A percentile compares a stretch with the other conserved stretches of the same genome.
Conservation (phyloP, 2,329 filamentous ascomycete genomes). For the Hysterium pulicare region DNA sequence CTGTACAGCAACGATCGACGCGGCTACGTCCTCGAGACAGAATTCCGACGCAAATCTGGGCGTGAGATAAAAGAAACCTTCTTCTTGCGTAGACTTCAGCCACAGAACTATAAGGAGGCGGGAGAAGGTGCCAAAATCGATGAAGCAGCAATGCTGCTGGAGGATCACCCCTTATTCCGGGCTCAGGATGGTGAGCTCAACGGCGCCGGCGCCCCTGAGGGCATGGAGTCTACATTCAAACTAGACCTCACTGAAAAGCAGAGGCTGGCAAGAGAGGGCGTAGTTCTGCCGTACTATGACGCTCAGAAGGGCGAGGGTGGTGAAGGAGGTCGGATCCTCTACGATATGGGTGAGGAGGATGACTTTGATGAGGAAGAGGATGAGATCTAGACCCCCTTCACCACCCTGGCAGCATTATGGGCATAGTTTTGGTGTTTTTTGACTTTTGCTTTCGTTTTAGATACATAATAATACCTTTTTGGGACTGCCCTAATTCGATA, state of each 20-base stretch:
- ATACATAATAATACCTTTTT: too few relatives aligned
- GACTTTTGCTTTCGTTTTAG: too few relatives aligned
- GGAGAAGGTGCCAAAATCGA: slow-evolving; percentile 16
- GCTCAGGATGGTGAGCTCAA: slow-evolving; percentile 27
- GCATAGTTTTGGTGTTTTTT: too few relatives aligned
- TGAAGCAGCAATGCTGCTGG: slow-evolving; percentile 60
- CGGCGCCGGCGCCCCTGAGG: slow-evolving; percentile 50
- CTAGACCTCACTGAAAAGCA: slow-evolving; percentile 89
- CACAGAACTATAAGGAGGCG: slow-evolving; percentile 17
- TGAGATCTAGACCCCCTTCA: too few relatives aligned
- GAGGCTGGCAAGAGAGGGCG: slow-evolving; percentile 76
- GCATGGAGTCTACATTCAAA: slow-evolving; percentile 72
- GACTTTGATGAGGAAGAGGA: slow-evolving; percentile 97
- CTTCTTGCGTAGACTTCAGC: slow-evolving; percentile 40
- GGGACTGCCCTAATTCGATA: too few relatives aligned
- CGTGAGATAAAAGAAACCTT: slow-evolving; percentile 70
- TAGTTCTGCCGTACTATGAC: slow-evolving; percentile 94
- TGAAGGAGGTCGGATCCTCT: slow-evolving; percentile 88
- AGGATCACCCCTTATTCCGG: slow-evolving; percentile 72
- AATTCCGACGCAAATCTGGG: slow-evolving; percentile 80
- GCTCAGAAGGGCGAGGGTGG: slow-evolving; percentile 77
- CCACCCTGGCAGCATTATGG: too few relatives aligned
- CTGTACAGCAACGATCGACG: slow-evolving; percentile 52
- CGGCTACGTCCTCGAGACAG: slow-evolving; percentile 75
- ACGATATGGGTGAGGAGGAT: slow-evolving; percentile 95